Evolutionary conservation across 345 rosid genomes (phyloP), one percentile per base, ranked within the genome.

Genomic region (Raphanus raphanistrum): DNA sequence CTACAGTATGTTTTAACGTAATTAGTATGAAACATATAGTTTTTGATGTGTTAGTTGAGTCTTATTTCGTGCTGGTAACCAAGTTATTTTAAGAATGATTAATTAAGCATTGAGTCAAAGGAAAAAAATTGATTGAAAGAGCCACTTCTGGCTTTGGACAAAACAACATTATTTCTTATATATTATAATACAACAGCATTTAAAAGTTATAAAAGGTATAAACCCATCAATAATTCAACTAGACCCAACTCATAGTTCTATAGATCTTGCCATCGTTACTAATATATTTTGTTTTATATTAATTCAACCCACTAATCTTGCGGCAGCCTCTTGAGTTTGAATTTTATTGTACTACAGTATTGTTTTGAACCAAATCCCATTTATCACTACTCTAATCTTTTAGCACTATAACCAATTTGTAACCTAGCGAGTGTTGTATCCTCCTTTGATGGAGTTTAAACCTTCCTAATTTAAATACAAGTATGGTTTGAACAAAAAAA

Each of bases 211-310:
- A 28, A 26, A 70, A 35, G 55, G 36, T 60, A 43, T 33, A 9
- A 70, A 63, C 59, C 10, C 33, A 43, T 71, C 76, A 70, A 70
- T 65, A 29, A 63, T 57, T 55, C 50, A 43, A 64, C 50, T 71
- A 65, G 76, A 78, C 61, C 76, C 76, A 78, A 71, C 81, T 71
- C 76, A 65, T 43, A 35, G 50, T 13, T 71, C 71, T 38, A 41
- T 38, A 55, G 58, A 12, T 31, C 17, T 36, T 25, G 9, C 13
- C 28, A 70, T 36, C 70, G 33, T 16, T 15, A 26, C 16, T 41
- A 45, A 59, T 60, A 62, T 68, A 4, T 28, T 15, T 21, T 71
- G 43, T 54, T 2, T 29, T 36, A 4, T 55, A 65, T 70, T 55
- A 41, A 38, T 41, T 78, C 61, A 4, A 58, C 61, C 76, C 77